Percentiles rank a stretch among this genome's conserved stretches.
Conservation (phyloP, 2,329 filamentous ascomycete genomes). For the Myrmaecium sp. region DNA sequence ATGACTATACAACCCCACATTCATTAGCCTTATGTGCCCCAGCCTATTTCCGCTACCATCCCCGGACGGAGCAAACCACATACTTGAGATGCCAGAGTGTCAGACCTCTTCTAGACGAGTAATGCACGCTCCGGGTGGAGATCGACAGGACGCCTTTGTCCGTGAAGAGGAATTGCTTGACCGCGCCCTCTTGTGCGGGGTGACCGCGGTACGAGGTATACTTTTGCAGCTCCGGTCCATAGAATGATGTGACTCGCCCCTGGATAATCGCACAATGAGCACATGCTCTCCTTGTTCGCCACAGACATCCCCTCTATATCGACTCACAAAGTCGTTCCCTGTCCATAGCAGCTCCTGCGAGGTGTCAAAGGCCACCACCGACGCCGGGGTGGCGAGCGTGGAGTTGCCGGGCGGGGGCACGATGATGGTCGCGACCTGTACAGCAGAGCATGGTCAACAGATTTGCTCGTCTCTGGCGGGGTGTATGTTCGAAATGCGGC, state of each 20-base stretch:
- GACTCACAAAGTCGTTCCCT: conserved; percentile 74
- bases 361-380: conserved; percentile 77
- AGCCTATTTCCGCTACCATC: conserved; percentile 1
- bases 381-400: conserved; percentile 51
- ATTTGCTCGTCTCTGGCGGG: not conserved
- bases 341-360: conserved; percentile 83
- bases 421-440: conserved; percentile 62
- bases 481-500: not conserved
- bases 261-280: conserved; percentile 18
- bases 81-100: conserved; percentile 79
- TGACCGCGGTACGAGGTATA: conserved; percentile 88
- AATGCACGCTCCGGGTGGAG: conserved; percentile 69
- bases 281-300: too few species aligned
- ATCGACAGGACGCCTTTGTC: conserved; percentile 82
- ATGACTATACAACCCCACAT: conserved; percentile 37
- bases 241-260: conserved; percentile 82
- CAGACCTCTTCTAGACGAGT: conserved; percentile 66
- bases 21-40: conserved; percentile 9
- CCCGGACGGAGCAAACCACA: conserved; percentile 10
- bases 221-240: conserved; percentile 64
- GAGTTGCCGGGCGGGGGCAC: conserved; percentile 62
- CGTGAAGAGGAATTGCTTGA: conserved; percentile 80
- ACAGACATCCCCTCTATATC: conserved; percentile 1
- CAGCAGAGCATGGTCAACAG: conserved; percentile 2
- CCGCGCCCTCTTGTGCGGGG: conserved; percentile 51